These are phyloP conservation scores for Aegilops speltoides DNA, from an alignment of 176 grass and related monocot genomes.

Conservation along the genomic window DNA sequence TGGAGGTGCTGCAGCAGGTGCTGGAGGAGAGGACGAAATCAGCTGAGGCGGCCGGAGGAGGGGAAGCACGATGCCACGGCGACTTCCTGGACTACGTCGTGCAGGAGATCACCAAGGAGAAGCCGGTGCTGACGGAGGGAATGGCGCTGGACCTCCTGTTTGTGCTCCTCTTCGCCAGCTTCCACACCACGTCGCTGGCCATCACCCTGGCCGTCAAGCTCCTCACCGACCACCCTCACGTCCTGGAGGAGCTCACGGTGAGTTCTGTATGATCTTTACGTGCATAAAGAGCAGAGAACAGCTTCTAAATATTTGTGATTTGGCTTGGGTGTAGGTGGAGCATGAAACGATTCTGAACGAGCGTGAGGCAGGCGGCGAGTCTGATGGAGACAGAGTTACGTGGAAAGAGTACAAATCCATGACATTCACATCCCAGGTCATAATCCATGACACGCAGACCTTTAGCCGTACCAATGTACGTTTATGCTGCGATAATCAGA, in stretches of 20 bases:
- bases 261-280: background rate
- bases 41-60: background rate
- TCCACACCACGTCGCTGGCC: slow-evolving; percentile 61
- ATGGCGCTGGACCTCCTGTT: slow-evolving; percentile 61
- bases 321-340: slow-evolving; percentile 27
- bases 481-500: background rate
- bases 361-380: background rate
- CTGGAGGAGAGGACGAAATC: slow-evolving; percentile 51
- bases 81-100: slow-evolving; percentile 50
- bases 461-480: background rate
- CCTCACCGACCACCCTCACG: slow-evolving; percentile 39
- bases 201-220: slow-evolving; percentile 57
- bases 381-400: slow-evolving; percentile 24
- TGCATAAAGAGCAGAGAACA: background rate
- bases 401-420: slow-evolving; percentile 62
- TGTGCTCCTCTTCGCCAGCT: slow-evolving; percentile 64
- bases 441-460: slow-evolving; percentile 33
- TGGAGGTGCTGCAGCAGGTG: slow-evolving; percentile 53
- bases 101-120: slow-evolving; percentile 45
- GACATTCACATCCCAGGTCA: slow-evolving; percentile 44
- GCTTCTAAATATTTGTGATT: background rate
- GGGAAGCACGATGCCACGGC: background rate
- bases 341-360: slow-evolving; percentile 39
- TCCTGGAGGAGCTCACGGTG: slow-evolving; percentile 51
- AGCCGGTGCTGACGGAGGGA: slow-evolving; percentile 35